phyloP scores from a whole-genome alignment of 73 alveolate genomes.

The Paramecium primaurelia region DNA sequence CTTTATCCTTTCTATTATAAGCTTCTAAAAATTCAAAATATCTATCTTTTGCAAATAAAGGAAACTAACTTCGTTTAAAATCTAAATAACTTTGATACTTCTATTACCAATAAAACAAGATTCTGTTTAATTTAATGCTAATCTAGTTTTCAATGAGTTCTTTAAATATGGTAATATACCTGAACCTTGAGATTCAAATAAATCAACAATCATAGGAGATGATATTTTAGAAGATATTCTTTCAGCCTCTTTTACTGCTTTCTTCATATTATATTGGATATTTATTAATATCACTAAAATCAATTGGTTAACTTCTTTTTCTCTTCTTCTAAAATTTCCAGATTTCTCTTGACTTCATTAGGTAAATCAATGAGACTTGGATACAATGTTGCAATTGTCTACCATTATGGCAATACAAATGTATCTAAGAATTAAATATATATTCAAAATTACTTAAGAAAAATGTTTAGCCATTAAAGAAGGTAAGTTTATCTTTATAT shows the following conservation, averaged over 20 bases:
- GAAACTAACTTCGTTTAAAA: constrained; percentile 44
- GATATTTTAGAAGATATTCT: constrained; percentile 29
- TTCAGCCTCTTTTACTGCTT: background rate
- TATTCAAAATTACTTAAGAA: background rate
- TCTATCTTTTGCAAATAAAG: constrained; percentile 53
- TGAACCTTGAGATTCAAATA: background rate
- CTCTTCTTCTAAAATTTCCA: background rate
- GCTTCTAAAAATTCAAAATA: constrained; percentile 54
- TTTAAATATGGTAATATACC: background rate
- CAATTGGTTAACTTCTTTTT: background rate
- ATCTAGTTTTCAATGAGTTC: constrained; percentile 36
- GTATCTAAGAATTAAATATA: background rate
- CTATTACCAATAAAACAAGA: background rate
- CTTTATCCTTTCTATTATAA: constrained; percentile 50
- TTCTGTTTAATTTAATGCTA: constrained; percentile 52
- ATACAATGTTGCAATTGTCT: background rate
- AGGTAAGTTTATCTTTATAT: constrained; percentile 25
- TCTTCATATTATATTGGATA: background rate
- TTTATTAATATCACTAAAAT: background rate
- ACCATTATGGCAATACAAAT: constrained; percentile 8
- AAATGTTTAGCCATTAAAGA: constrained; percentile 30
- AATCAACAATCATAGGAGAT: constrained; percentile 26
- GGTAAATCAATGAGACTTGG: background rate
- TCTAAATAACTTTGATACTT: background rate
- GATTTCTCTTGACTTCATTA: background rate